These are phyloP conservation scores for Nicotiana obtusifolia DNA, from an alignment of 257 asterid species.

Conservation along the genomic window DNA sequence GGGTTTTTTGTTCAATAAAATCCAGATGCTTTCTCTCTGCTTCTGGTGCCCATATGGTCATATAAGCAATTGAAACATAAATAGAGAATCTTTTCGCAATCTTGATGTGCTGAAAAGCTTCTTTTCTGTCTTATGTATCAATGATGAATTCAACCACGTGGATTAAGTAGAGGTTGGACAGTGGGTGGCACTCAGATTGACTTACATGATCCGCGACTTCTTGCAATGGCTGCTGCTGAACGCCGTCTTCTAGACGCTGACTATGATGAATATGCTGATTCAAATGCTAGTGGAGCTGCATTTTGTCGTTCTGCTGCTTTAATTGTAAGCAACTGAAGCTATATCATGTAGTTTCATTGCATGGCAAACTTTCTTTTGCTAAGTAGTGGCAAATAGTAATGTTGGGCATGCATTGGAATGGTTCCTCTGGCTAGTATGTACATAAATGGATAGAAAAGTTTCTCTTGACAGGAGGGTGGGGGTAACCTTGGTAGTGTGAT, in stretches of 20 bases:
- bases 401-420: neutral
- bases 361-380: neutral
- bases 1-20: neutral
- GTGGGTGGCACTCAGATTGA: conserved; percentile 35
- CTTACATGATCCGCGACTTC: conserved; percentile 37
- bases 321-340: conserved; percentile 26
- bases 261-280: conserved; percentile 38
- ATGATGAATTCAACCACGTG: neutral
- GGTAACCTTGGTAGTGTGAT: neutral
- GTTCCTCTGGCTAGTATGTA: neutral
- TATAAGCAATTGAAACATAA: neutral
- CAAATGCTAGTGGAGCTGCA: conserved; percentile 46
- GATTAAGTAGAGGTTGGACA: conserved; percentile 36
- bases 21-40: neutral
- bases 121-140: neutral
- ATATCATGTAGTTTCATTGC: neutral
- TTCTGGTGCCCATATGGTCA: neutral
- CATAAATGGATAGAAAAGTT: neutral
- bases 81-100: neutral
- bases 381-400: neutral
- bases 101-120: neutral
- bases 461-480: neutral
- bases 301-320: conserved; percentile 46
- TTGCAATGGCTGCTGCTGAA: conserved; percentile 46
- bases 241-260: conserved; percentile 38